Evolutionary conservation across 106 monocot genomes (phyloP), one percentile per base, ranked within the genome.

Genomic region (Amphibolis antarctica): DNA sequence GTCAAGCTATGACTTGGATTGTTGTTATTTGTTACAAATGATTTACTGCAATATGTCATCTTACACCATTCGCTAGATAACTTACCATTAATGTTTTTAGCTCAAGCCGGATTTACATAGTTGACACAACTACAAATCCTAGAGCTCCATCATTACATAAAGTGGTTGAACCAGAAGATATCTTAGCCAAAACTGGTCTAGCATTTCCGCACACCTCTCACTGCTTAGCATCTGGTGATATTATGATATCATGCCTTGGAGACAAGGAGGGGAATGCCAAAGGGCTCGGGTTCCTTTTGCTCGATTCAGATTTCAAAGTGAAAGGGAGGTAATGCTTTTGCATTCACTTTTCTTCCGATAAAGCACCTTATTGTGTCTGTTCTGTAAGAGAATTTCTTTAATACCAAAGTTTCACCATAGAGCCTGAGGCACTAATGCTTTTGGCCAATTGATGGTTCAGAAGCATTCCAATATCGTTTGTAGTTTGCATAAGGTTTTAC

Each of bases 191-290:
- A 66, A 96, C 96, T 48, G 89, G 86, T 65, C 64, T 96, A 64
- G 89, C 89, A 52, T 89, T 76, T 75, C 89, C 96, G 60, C 96
- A 96, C 65, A 90, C 89, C 12, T 81, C 89, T 28, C 96, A 96
- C 66, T 96, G 96, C 64, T 83, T 96, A 63, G 96, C 96, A 62
- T 86, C 96, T n/a, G 89, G 89, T 60, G 96, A 96, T 12, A 78
- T 96, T 45, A 71, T 96, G 86, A 74, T 96, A 55, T 96, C 96
- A 60, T 96, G 96, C 82, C 86, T 96, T 24, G 96, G 96, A 20
- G 96, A 96, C 73, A 84, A 82, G 71, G 79, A 90, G 62, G 96
- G 96, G 29, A 87, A 96, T 76, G 89, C 96, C 10, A 55, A 72
- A 31, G 89, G 86, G 27, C 82, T 67, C 66, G 96, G 89, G 0